Evolutionary conservation across 371 early-diverging fungal species (phyloP).

Genomic region (Dichotomocladium elegans): DNA sequence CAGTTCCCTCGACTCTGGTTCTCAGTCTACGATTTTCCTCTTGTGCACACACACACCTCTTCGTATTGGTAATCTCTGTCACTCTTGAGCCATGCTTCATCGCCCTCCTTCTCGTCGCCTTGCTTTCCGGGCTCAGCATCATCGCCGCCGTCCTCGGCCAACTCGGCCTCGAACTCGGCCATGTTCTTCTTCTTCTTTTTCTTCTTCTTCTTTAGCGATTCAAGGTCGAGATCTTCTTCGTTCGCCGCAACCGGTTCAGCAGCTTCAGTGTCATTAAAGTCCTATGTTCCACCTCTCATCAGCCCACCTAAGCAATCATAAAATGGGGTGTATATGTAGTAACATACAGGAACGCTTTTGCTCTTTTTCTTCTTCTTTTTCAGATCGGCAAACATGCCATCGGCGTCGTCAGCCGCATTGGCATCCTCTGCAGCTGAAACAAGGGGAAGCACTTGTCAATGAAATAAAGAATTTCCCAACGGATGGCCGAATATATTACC

Average conservation of each 20-base stretch:
- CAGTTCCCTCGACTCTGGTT: no score
- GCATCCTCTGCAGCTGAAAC: no score
- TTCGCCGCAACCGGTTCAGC: constrained; percentile 32
- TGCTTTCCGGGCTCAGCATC: constrained; percentile 62
- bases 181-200: constrained; percentile 92
- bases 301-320: neutral
- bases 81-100: constrained; percentile 41
- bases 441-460: no score
- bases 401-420: constrained; percentile 15
- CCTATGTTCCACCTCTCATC: constrained; percentile 14
- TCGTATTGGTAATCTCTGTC: constrained; percentile 93
- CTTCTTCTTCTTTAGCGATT: constrained; percentile 80
- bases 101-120: constrained; percentile 28
- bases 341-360: constrained; percentile 51
- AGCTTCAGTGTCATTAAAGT: constrained; percentile 43
- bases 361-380: constrained; percentile 92
- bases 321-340: neutral
- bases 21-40: no score
- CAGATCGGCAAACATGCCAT: constrained; percentile 77
- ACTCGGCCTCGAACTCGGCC: constrained; percentile 79
- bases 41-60: constrained; percentile 59
- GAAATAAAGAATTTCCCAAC: neutral
- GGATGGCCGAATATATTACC: no score
- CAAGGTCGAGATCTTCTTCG: constrained; percentile 72
- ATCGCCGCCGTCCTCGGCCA: constrained; percentile 70